Base-by-base conservation (phyloP, 2,329 filamentous ascomycete species). In the Penicillium italicum region DNA sequence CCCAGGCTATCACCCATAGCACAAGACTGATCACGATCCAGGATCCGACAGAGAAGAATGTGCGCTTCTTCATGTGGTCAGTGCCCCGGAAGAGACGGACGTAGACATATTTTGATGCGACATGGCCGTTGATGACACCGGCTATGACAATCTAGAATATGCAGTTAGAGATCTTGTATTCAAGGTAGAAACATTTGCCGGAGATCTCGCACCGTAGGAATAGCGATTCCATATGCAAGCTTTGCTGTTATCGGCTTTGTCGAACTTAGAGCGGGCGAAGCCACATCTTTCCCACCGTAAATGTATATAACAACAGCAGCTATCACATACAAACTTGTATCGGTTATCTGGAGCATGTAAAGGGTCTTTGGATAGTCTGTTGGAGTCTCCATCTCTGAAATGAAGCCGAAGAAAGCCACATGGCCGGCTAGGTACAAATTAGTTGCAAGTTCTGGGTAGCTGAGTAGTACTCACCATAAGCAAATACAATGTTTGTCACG, bases 291-390 rank as follows among this genome's bases (percentile, higher is more conserved):
- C 0, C 87, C 87, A 5, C 82, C 82, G 63, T 81, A 89, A 56
- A 81, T 76, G 72, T 90, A 90, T 62, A 89, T 84, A 38, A 89
- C 80, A 10, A 82, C 79, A 10, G 85, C 85, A 0, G 85, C 84
- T 20, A 87, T 66, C 10, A 86, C 76, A 69, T 90, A 90, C 46
- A 89, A 76, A 24, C 73, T 68, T 0, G 82, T 83, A 56, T 85
- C 82, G 50, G 77, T 75, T 10, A 76, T 72, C 66, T 87, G 84
- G 16, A 86, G 79, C 34, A 85, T 66, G 63, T 78, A 77, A 56
- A 90, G 79, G 2, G 85, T 80, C 69, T 85, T 85, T 31, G 79
- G 76, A 67, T 82, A 87, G 58, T 84, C 79, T 31, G 74, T 70
- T 4, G 85, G 85, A 33, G 81, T 74, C 64, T 80, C 77, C 71